Base-by-base conservation (phyloP, 2,329 filamentous ascomycete species). In the Diplodia corticola region DNA sequence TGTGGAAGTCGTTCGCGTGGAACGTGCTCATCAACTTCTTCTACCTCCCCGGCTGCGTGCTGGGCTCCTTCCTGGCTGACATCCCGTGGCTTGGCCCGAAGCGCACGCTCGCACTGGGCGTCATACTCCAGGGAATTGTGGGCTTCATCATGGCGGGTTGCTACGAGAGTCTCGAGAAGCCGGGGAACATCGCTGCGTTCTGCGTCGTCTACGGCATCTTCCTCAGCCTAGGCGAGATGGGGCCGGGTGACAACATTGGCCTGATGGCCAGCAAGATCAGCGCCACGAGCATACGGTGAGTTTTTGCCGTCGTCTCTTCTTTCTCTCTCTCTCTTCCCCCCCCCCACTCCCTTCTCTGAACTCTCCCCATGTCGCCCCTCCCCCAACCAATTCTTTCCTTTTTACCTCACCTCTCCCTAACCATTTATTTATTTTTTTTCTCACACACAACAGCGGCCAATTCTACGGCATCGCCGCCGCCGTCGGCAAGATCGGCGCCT, bases 191-290 rank as follows among this genome's bases (percentile, higher is more conserved):
- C 4, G 91, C 83, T 7, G 91, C 83, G 0, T 96, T 95, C 71
- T 89, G 91, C 1, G 89, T 93, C 5, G 86, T 94, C 2, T 94
- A 93, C 71, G 91, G 86, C 17, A 83, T 95, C 69, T 95, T 95
- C 80, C 81, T 92, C 1, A 86, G 89, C 0, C 83, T 94, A 1
- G 91, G 91, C 59, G 92, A 95, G 76, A 79, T 96, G 48, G 93
- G 93, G 0, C 92, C 93, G 0, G 93, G 93, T 13, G 91, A 97
- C 81, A 97, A 97, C 76, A 96, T 97, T 71, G 93, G 93, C 2
- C 84, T 97, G 0, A 78, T 96, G 33, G 93, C 93, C 0, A 90
- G 91, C 54, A 97, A 97, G 82, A 93, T 91, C 1, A 93, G 89
- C 72, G 92, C 93, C 0, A 97, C 93, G 4, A 90, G 91, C 20